Conservation (phyloP, 2,329 filamentous ascomycete genomes). For the Fusarium udum region DNA sequence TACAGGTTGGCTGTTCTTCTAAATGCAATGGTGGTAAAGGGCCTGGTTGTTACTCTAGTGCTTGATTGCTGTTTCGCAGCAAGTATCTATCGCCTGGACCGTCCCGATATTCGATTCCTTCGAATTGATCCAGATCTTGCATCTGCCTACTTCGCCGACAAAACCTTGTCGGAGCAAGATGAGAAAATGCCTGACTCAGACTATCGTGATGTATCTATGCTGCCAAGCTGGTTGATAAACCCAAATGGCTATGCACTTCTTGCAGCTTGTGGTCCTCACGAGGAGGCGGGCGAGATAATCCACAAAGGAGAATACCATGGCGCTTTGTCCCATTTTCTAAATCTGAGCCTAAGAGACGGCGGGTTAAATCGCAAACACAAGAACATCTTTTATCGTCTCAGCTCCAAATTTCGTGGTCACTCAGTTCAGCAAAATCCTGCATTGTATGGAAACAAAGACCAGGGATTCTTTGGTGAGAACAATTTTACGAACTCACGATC, state of each 20-base stretch:
- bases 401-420: not conserved
- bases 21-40: slow-evolving; percentile 8
- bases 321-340: not conserved
- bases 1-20: not conserved
- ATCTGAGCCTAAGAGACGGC: not conserved
- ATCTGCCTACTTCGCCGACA: not conserved
- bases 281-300: slow-evolving; percentile 1
- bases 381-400: not conserved
- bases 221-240: slow-evolving; percentile 10
- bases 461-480: slow-evolving; percentile 12
- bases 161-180: not conserved
- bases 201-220: slow-evolving; percentile 1
- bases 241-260: slow-evolving; percentile 18
- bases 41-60: slow-evolving; percentile 18
- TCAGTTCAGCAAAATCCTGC: not conserved
- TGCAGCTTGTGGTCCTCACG: slow-evolving; percentile 9
- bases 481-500: not conserved
- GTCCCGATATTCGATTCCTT: not conserved
- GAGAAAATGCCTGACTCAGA: not conserved
- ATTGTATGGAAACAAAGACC: slow-evolving; percentile 21
- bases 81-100: slow-evolving; percentile 3
- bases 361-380: not conserved
- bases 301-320: not conserved
- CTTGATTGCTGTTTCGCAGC: slow-evolving; percentile 35
- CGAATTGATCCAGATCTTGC: not conserved